Base-by-base conservation (phyloP, 1,284 basidiomycete genomes). In the Rhodotorula sp. region DNA sequence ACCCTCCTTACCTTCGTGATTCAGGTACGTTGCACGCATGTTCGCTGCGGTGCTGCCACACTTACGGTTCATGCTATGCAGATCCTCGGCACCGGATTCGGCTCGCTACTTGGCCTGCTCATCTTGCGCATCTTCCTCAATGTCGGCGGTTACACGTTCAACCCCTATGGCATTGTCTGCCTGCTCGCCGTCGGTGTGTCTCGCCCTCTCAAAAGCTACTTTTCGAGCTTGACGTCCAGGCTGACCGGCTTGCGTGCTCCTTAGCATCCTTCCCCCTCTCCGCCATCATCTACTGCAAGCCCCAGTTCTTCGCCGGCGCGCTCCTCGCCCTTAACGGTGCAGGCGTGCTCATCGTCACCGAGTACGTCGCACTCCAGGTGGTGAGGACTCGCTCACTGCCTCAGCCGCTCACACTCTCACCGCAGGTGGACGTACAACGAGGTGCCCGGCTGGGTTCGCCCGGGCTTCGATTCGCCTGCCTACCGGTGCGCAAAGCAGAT, bases 111-210 rank as follows among this genome's bases (percentile, higher is more conserved):
- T 69, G 77, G 51, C 67, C 77, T 73, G 57, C 77, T 59, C 56
- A 71, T 75, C 70, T 74, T 54, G 56, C 77, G 36, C 67, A 76
- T 62, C 63, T 80, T 82, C 75, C 74, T 75, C 29, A 72, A 81
- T 62, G 79, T 82, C 46, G 82, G 82, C 39, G 81, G 82, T 1
- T 82, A 81, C 69, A 64, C 60, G 25, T 82, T 78, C 73, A 83
- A 83, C 67, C 82, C 82, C 66, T 75, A 63, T 37, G 71, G 64
- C 9, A 34, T 74, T 34, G 63, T 64, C n/a, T 46, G 53, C 12
- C n/a, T 67, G 8, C 53, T 54, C 32, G 53, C 53, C 60, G 17
- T 54, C 19, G 53, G 53, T 54, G 17, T 13, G 51, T 53, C 51
- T 13, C 51, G n/a, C n/a, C n/a, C n/a, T n/a, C n/a, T n/a, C n/a